A percentile compares a stretch with the other conserved stretches of the same genome.
These are phyloP conservation scores for Pyropia yezoensis DNA, from an alignment of 23 red algal genomes.

Conservation along the genomic window DNA sequence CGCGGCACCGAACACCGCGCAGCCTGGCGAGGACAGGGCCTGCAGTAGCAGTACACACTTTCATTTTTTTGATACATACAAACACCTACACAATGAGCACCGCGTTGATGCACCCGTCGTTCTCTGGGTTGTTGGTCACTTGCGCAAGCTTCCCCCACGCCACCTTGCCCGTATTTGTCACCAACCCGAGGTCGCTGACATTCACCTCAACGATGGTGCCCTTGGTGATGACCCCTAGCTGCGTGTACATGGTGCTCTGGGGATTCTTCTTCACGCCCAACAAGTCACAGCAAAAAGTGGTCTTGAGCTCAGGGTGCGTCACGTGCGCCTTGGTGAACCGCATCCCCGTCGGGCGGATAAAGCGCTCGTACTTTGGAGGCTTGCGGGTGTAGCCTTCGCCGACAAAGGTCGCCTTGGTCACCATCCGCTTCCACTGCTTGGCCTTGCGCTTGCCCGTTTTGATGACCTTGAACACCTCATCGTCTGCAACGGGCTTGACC, in stretches of 20 bases:
- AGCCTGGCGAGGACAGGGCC: too few species aligned
- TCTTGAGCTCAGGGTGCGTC: constrained; percentile 95
- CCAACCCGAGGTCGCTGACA: constrained; percentile 89
- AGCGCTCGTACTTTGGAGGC: constrained; percentile 96
- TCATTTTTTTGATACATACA: not conserved
- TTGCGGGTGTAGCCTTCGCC: constrained; percentile 89
- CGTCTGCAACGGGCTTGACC: constrained; percentile 85
- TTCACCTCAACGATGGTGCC: constrained; percentile 97
- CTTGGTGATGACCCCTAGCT: constrained; percentile 88
- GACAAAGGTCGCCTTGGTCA: constrained; percentile 94
- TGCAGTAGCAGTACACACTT: too few species aligned
- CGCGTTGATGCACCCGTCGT: constrained; percentile 93
- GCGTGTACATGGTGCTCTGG: constrained; percentile 61
- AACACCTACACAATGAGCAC: constrained; percentile 62
- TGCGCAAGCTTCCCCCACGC: constrained; percentile 98
- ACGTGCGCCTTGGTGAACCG: constrained; percentile 92
- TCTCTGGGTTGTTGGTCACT: constrained; percentile 96
- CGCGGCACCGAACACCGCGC: too few species aligned
- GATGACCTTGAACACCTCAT: constrained; percentile 97
- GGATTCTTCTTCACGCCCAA: constrained; percentile 99
- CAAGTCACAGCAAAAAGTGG: constrained; percentile 89
- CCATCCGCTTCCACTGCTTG: constrained; percentile 98
- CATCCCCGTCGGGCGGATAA: constrained; percentile 94
- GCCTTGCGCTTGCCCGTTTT: constrained; percentile 86
- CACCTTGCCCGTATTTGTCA: constrained; percentile 94